These are phyloP conservation scores for Neurospora sublineolata DNA, from an alignment of 495 filamentous ascomycete species.

Conservation along the genomic window DNA sequence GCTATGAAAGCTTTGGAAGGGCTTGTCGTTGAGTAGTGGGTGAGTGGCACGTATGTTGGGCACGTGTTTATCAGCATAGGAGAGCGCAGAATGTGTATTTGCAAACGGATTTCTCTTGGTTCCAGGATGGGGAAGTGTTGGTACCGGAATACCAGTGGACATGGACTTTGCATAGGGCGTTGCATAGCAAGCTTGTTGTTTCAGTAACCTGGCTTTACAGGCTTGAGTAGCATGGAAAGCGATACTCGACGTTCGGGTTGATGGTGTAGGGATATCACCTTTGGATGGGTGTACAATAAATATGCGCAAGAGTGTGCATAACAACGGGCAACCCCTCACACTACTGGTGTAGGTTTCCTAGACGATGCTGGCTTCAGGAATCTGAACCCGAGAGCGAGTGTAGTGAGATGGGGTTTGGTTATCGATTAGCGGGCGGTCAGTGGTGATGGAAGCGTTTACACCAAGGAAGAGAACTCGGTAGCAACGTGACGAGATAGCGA, in stretches of 20 bases:
- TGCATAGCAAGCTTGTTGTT: neutral
- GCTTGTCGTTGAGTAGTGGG: constrained; percentile 35
- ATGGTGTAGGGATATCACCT: neutral
- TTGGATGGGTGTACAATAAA: neutral
- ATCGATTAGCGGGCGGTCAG: neutral
- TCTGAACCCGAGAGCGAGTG: neutral
- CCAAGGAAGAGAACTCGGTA: neutral
- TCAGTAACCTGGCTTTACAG: neutral
- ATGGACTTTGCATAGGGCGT: neutral
- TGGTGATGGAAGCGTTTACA: neutral
- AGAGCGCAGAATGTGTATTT: neutral
- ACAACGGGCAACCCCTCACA: no score
- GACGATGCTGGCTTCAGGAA: neutral
- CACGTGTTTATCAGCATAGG: neutral
- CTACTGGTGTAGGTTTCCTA: neutral
- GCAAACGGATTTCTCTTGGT: neutral
- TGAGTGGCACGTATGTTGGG: neutral
- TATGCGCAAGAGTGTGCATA: neutral
- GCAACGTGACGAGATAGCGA: neutral
- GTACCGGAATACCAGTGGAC: neutral
- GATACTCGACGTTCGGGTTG: neutral
- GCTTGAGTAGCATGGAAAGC: neutral
- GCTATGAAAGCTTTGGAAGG: constrained; percentile 71
- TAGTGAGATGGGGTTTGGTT: neutral
- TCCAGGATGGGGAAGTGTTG: neutral